Conservation (phyloP, 1,284 basidiomycete species). For the Tilletia setariae region DNA sequence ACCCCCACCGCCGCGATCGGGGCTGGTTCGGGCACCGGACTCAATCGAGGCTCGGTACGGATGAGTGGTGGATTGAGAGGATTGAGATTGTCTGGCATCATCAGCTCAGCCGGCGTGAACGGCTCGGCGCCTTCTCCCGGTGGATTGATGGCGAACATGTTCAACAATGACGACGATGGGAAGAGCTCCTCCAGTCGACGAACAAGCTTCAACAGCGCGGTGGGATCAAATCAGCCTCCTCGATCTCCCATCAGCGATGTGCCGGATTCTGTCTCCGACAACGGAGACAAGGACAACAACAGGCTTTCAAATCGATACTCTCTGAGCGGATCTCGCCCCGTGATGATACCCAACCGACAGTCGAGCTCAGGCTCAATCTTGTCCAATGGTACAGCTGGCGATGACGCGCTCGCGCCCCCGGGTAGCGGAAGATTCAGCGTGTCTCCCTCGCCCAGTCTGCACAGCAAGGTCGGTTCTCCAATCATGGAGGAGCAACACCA, state of each 20-base stretch:
- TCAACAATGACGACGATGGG: not conserved
- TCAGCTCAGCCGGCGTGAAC: not conserved
- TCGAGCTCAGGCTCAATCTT: not conserved
- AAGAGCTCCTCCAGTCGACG: not conserved
- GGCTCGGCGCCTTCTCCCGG: not conserved
- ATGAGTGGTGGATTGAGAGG: conserved; percentile 10
- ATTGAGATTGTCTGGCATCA: not conserved
- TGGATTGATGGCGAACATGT: too few species aligned
- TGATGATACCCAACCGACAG: not conserved
- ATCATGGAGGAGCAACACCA: conserved; percentile 9
- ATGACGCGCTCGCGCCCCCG: not conserved
- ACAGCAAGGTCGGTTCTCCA: conserved; percentile 8
- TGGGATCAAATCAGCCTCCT: not conserved
- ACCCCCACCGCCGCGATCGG: not conserved
- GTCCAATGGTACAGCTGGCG: not conserved
- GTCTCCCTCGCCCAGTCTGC: conserved; percentile 7
- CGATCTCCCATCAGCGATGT: conserved; percentile 5
- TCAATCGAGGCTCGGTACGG: not conserved
- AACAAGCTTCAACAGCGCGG: conserved; percentile 6
- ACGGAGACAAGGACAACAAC: not conserved
- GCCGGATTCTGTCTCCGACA: conserved; percentile 1
- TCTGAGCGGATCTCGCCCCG: not conserved
- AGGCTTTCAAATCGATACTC: not conserved
- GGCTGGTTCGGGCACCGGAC: not conserved
- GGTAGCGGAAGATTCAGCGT: not conserved